These are phyloP conservation scores for Aspergillus pseudotamarii DNA, from an alignment of 2,329 filamentous ascomycete species.

Conservation along the genomic window DNA sequence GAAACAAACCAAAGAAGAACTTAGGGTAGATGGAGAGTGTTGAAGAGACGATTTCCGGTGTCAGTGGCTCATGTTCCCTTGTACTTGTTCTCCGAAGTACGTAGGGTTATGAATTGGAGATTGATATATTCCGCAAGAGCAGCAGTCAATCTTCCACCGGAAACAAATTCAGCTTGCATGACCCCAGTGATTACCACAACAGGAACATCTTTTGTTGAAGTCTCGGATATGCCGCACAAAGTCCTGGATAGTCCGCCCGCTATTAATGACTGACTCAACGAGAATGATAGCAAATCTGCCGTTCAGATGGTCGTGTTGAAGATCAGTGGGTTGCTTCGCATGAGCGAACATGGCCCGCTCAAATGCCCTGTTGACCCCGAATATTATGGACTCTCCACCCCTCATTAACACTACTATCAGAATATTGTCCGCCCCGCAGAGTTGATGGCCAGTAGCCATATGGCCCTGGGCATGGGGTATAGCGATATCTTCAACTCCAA, in stretches of 20 bases:
- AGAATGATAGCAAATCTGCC: constrained; percentile 50
- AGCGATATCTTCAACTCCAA: constrained; percentile 54
- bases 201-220: constrained; percentile 40
- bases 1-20: too few relatives aligned
- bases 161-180: constrained; percentile 48
- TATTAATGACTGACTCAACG: constrained; percentile 66
- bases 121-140: constrained; percentile 1
- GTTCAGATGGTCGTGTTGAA: constrained; percentile 48
- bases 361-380: constrained; percentile 56
- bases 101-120: constrained; percentile 54
- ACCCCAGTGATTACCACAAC: constrained; percentile 61
- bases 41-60: constrained; percentile 63
- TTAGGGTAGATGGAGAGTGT: constrained; percentile 52
- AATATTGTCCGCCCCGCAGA: constrained; percentile 53
- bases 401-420: constrained; percentile 65
- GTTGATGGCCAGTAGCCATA: constrained; percentile 47
- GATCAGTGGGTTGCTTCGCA: constrained; percentile 41
- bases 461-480: constrained; percentile 59
- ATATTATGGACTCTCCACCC: constrained; percentile 64
- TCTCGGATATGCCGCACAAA: constrained; percentile 54
- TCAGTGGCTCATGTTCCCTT: constrained; percentile 57
- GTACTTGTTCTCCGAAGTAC: constrained; percentile 60
- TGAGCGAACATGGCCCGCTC: constrained; percentile 57
- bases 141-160: constrained; percentile 17
- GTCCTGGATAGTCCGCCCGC: constrained; percentile 52